Conservation (phyloP, 192 early-diverging fungal genomes). For the Podila verticillata region DNA sequence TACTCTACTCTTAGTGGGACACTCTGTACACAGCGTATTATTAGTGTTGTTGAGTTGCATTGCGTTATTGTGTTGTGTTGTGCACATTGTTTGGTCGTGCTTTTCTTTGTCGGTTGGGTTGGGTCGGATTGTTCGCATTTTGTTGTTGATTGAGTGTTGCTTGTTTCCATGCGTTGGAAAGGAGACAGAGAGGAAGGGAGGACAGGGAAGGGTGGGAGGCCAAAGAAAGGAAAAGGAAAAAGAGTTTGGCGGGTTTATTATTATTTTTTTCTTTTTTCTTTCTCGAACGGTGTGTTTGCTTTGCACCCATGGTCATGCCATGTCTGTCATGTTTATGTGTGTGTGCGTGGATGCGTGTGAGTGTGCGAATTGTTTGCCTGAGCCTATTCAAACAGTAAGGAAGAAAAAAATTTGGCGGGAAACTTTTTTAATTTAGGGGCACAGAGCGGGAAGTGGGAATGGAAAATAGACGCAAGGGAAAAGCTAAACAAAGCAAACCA, state of each 20-base stretch:
- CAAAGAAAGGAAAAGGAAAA: background rate
- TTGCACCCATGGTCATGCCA: too few relatives aligned
- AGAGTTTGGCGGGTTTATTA: background rate
- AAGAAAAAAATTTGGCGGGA: constrained; percentile 2
- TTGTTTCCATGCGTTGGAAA: background rate
- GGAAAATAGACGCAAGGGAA: constrained; percentile 1
- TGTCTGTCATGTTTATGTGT: too few relatives aligned
- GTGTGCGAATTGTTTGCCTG: too few relatives aligned
- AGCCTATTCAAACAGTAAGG: background rate
- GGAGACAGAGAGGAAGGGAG: background rate
- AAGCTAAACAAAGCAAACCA: background rate
- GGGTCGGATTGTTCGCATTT: too few relatives aligned
- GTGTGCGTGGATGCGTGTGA: too few relatives aligned
- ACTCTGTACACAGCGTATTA: too few relatives aligned
- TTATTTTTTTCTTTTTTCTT: too few relatives aligned
- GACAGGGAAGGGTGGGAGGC: background rate
- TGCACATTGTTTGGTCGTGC: too few relatives aligned
- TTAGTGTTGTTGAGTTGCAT: too few relatives aligned
- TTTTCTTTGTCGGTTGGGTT: too few relatives aligned
- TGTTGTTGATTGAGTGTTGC: background rate
- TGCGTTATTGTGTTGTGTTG: too few relatives aligned
- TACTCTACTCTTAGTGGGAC: too few relatives aligned
- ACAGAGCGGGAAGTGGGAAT: background rate
- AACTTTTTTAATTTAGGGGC: constrained; percentile 7
- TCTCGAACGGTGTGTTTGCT: background rate